These are phyloP conservation scores for Heritiera fomes DNA, from an alignment of 345 rosid species.

Conservation along the genomic window DNA sequence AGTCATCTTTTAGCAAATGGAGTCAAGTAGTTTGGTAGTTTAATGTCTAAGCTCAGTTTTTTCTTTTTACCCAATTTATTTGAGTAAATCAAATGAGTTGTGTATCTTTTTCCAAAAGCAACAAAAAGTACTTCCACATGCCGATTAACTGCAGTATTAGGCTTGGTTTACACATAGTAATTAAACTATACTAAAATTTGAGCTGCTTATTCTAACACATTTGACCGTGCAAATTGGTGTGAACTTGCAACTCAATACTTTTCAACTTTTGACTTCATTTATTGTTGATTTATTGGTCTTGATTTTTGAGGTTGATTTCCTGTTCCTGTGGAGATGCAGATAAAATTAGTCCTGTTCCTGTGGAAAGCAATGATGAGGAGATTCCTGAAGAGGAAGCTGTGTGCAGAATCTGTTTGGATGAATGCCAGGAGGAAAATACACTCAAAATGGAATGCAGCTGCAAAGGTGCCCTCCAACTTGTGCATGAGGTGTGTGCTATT, in stretches of 20 bases:
- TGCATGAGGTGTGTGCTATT: slow-evolving; percentile 50
- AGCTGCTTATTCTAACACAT: slow-evolving; percentile 7
- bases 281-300: not conserved
- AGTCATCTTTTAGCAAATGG: not conserved
- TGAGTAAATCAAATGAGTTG: not conserved
- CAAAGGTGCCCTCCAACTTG: slow-evolving; percentile 86
- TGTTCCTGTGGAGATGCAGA: slow-evolving; percentile 39
- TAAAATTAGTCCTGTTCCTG: slow-evolving; percentile 54
- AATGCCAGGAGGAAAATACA: slow-evolving; percentile 80
- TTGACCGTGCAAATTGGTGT: slow-evolving; percentile 4
- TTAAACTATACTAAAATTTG: not conserved
- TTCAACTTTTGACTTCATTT: not conserved
- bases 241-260: not conserved
- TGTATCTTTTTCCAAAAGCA: not conserved
- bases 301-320: not conserved
- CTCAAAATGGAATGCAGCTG: slow-evolving; percentile 98
- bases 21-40: not conserved
- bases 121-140: not conserved
- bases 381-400: slow-evolving; percentile 97
- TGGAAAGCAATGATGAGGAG: slow-evolving; percentile 73
- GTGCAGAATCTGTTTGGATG: slow-evolving; percentile 88
- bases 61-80: not conserved
- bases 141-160: not conserved
- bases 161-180: not conserved
- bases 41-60: not conserved